Evolutionary conservation across 2,329 filamentous ascomycete genomes (phyloP), one percentile per base, ranked within the genome.

Genomic region (Apiospora saccharicola): DNA sequence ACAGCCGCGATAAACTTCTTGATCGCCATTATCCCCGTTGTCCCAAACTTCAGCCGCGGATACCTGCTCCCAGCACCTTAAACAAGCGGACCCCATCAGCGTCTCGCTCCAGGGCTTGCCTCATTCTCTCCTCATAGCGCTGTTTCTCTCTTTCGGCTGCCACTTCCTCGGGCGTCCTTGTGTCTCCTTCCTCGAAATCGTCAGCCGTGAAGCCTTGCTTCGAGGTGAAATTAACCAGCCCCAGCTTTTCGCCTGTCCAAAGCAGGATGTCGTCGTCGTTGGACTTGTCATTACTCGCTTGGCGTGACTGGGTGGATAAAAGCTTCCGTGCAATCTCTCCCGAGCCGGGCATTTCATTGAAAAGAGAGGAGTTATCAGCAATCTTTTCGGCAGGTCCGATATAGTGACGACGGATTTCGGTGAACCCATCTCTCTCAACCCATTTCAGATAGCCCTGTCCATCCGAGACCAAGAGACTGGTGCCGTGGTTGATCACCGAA

Each of bases 201-300:
- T 86, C 84, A 0, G 85, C 79, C 10, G 79, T 81, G 75, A 88
- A 89, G 0, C 86, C 84, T 5, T 86, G 81, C 77, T 82, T 79
- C 51, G 85, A 82, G 0, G 90, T 89, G 78, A 93, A 93, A 71
- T 84, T 86, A 26, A 97, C 81, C 72, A 96, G 85, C 0, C 94
- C 95, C 67, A 98, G 84, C 75, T 91, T 91, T 72, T 97, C 94
- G 24, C 94, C 95, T 0, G 95, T 98, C 95, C 95, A 98, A 67
- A 98, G 86, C 4, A 97, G 81, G 16, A 98, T 82, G 76, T 96
- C 92, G 77, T 94, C 91, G 69, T 89, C 80, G 75, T 89, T 90
- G 47, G 81, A 77, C 64, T 73, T 73, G 16, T 44, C 72, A 64
- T 74, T 73, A 22, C 74, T 74, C 26, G 73, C 73, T 6, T 77